Conservation (phyloP, 2,329 filamentous ascomycete genomes). For the Helotiales sp. region DNA sequence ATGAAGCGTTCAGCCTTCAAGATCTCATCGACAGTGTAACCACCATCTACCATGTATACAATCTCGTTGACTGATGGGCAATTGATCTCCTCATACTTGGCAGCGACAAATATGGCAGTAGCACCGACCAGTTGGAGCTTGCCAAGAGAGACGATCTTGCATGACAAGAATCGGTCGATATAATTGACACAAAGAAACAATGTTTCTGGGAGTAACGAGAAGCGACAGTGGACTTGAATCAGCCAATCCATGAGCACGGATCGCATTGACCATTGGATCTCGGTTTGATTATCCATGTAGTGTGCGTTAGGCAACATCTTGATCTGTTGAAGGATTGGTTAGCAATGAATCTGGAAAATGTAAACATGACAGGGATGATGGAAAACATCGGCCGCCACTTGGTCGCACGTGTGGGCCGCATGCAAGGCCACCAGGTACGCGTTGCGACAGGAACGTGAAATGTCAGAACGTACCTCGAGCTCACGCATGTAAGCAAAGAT, state of each 20-base stretch:
- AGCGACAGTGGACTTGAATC: conserved; percentile 91
- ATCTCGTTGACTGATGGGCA: conserved; percentile 94
- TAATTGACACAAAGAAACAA: conserved; percentile 95
- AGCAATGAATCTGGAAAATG: conserved; percentile 20
- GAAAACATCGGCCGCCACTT: conserved; percentile 22
- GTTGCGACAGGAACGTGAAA: not conserved
- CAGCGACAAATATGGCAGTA: conserved; percentile 91
- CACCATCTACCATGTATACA: conserved; percentile 95
- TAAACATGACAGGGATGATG: conserved; percentile 16
- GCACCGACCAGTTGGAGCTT: conserved; percentile 96
- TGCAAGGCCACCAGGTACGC: conserved; percentile 12
- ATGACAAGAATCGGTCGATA: conserved; percentile 92
- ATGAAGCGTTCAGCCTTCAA: conserved; percentile 98
- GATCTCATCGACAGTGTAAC: conserved; percentile 87
- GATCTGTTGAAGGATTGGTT: conserved; percentile 49
- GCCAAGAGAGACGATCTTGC: conserved; percentile 90
- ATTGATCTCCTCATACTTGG: conserved; percentile 99
- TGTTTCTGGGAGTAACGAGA: conserved; percentile 88
- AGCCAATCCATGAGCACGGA: conserved; percentile 98
- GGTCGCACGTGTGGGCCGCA: conserved; percentile 11
- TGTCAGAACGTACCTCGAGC: conserved; percentile 65
- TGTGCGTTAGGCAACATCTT: conserved; percentile 83
- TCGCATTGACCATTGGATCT: conserved; percentile 99
- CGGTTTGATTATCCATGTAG: conserved; percentile 97
- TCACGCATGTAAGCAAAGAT: conserved; percentile 91